These are phyloP conservation scores for Stagonosporopsis cucurbitacearum DNA, from an alignment of 2,329 filamentous ascomycete genomes.

Conservation along the genomic window DNA sequence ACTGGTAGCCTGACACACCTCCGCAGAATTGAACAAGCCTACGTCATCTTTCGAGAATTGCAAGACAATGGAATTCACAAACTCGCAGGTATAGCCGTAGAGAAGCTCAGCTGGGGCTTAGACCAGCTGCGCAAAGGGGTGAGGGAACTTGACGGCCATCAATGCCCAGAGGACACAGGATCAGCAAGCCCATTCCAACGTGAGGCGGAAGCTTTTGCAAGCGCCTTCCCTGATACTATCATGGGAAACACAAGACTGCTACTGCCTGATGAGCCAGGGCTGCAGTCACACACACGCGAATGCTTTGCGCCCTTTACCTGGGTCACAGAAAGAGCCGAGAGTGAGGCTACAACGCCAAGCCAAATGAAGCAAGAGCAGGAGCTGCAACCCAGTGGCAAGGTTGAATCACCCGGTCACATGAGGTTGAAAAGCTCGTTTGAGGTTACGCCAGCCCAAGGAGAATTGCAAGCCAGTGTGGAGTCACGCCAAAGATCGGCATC, in stretches of 20 bases:
- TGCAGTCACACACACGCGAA: constrained; percentile 48
- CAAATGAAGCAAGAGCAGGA: constrained; percentile 21
- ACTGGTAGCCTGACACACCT: constrained; percentile 40
- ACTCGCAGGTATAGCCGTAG: constrained; percentile 54
- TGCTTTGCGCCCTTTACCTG: constrained; percentile 44
- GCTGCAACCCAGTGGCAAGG: constrained; percentile 20
- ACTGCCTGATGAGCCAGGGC: constrained; percentile 54
- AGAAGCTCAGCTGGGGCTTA: constrained; percentile 46
- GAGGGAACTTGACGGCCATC: constrained; percentile 17
- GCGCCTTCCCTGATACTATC: constrained; percentile 45
- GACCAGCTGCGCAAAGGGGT: constrained; percentile 27
- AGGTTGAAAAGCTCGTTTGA: constrained; percentile 6
- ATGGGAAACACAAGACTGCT: constrained; percentile 58
- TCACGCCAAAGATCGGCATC: constrained; percentile 28
- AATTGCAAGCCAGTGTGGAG: constrained; percentile 20
- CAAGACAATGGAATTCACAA: constrained; percentile 53
- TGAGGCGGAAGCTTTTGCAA: constrained; percentile 22
- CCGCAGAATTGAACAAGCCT: constrained; percentile 50
- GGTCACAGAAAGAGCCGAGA: constrained; percentile 25
- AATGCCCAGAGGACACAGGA: constrained; percentile 17
- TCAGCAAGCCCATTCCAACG: constrained; percentile 3
- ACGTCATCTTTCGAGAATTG: constrained; percentile 52
- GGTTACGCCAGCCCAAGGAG: constrained; percentile 14
- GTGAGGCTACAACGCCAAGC: constrained; percentile 5
- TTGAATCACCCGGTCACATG: constrained; percentile 14